Evolutionary conservation across 2,329 filamentous ascomycete genomes (phyloP), one percentile per base, ranked within the genome.

Genomic region (Penicillium concentricum): DNA sequence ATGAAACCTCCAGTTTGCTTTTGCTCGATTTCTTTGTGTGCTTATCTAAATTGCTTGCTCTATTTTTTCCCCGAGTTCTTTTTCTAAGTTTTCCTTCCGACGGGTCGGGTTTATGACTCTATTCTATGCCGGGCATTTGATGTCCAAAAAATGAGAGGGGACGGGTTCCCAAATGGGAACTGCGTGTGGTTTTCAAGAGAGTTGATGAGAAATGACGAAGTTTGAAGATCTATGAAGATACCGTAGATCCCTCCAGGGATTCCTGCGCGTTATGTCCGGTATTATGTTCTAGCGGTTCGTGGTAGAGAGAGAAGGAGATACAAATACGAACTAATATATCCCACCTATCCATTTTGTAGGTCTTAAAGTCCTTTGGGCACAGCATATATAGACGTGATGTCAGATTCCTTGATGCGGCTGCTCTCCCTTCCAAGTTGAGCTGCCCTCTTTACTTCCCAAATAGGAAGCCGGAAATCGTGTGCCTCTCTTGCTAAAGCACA

Each of bases 31-130:
- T 57, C 50, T 51, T 46, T 56, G 56, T 56, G 46, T 60, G 54
- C 47, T 43, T 61, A 61, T 64, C 61, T 62, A 65, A 66, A 66
- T 66, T 66, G 62, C 35, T 62, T 62, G 54, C 20, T 60, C 41
- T 50, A 22, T 53, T 54, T 56, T 47, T 54, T 42, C 35, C 38
- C 43, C 45, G 47, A 51, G 39, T 57, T 42, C 20, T 44, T 52
- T 39, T 50, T 58, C 42, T 30, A 34, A 52, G 32, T 46, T 52
- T 57, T 45, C 26, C 53, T 56, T 51, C 50, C 50, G 55, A 56
- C 59, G 53, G 52, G 61, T 58, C 44, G 55, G 51, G 22, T 50
- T 57, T 39, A 58, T 50, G 57, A 58, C 49, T 61, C 51, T 49
- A 56, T 38, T 54, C 50, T 54, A 58, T 63, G 58, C 51, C 47